These are phyloP conservation scores for Gliomastix tumulicola DNA, from an alignment of 2,329 filamentous ascomycete species.

Conservation along the genomic window DNA sequence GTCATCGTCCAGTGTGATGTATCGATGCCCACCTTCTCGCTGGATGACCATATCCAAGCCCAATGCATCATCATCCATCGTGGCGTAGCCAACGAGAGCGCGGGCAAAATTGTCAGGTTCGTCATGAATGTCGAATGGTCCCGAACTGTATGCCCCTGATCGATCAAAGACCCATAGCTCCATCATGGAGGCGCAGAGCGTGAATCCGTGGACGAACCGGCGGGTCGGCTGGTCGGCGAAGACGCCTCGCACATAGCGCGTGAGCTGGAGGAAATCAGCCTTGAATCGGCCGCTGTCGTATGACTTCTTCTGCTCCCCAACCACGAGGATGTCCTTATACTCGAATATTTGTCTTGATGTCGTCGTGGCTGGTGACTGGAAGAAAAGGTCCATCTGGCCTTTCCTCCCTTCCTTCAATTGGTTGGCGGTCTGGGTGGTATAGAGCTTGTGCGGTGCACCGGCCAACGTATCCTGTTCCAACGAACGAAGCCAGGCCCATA, in stretches of 20 bases:
- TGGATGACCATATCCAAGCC: conserved; percentile 6
- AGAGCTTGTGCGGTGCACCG: conserved; percentile 8
- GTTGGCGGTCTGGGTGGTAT: conserved; percentile 9
- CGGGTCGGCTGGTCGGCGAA: conserved; percentile 12
- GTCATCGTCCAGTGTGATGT: conserved; percentile 1
- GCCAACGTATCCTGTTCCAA: conserved; percentile 6
- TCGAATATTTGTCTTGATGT: conserved; percentile 1
- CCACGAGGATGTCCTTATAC: conserved; percentile 12
- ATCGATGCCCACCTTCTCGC: background rate
- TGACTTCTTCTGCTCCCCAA: conserved; percentile 11
- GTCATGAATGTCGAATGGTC: conserved; percentile 2
- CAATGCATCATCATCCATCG: conserved; percentile 5
- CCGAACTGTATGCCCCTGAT: conserved; percentile 10
- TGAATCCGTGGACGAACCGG: conserved; percentile 10
- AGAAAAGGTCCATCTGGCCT: conserved; percentile 8
- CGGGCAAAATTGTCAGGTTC: conserved; percentile 3
- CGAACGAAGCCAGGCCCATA: conserved; percentile 5
- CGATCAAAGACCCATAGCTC: conserved; percentile 15
- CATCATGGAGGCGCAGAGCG: conserved; percentile 6
- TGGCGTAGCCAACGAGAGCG: conserved; percentile 6
- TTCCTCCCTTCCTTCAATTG: conserved; percentile 6
- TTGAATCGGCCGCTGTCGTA: conserved; percentile 8
- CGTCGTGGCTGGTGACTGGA: conserved; percentile 5
- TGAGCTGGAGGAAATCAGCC: conserved; percentile 9
- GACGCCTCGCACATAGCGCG: conserved; percentile 8